A percentile compares a stretch with the other conserved stretches of the same genome.
These are phyloP conservation scores for Paracamarosporium sp. DNA, from an alignment of 2,329 filamentous ascomycete genomes.

Conservation along the genomic window DNA sequence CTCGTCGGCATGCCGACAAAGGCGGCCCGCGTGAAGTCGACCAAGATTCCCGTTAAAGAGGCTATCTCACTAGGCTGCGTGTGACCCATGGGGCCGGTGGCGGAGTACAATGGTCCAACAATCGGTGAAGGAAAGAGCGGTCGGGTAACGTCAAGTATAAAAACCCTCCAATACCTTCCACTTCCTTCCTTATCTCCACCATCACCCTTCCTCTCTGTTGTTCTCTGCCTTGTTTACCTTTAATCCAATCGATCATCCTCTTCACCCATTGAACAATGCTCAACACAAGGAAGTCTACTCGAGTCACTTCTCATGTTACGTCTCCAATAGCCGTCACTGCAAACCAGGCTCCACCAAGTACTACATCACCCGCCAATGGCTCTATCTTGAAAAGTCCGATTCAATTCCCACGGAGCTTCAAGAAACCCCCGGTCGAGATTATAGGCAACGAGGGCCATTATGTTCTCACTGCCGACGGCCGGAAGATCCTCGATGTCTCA, in stretches of 20 bases:
- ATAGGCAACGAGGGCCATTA: conserved; percentile 51
- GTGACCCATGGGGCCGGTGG: not conserved
- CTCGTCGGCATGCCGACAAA: conserved; percentile 8
- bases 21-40: not conserved
- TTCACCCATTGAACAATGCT: not conserved
- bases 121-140: not conserved
- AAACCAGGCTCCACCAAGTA: not conserved
- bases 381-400: not conserved
- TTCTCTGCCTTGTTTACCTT: not conserved
- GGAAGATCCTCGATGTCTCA: conserved; percentile 72
- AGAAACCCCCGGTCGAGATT: not conserved
- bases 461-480: conserved; percentile 58
- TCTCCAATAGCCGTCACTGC: not conserved
- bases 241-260: not conserved
- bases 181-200: not conserved
- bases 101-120: not conserved
- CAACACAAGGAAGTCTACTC: not conserved
- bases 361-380: not conserved
- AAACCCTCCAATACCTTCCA: not conserved
- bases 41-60: not conserved
- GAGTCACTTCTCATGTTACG: not conserved
- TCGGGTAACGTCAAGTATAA: not conserved
- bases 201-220: not conserved
- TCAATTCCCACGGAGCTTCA: not conserved
- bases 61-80: not conserved